These are phyloP conservation scores for Beauveria asiatica DNA, from an alignment of 2,329 filamentous ascomycete genomes.

Conservation along the genomic window DNA sequence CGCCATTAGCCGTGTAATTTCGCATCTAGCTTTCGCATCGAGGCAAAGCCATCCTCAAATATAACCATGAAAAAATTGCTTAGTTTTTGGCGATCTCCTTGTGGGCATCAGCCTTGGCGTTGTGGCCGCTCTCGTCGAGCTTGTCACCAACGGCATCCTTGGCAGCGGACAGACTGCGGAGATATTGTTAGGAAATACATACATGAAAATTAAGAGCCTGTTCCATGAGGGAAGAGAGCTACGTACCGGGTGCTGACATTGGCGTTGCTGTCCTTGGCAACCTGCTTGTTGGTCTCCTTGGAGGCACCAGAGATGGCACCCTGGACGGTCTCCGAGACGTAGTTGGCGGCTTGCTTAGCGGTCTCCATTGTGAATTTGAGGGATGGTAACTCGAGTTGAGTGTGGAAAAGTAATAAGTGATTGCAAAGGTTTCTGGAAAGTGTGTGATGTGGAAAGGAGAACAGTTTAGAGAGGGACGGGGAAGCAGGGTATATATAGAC, in stretches of 20 bases:
- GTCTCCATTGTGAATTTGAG: conserved; percentile 39
- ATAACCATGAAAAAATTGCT: not conserved
- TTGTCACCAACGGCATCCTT: conserved; percentile 44
- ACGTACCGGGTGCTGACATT: conserved; percentile 44
- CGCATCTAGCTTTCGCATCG: not conserved
- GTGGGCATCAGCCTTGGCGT: conserved; percentile 34
- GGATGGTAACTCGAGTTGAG: conserved; percentile 14
- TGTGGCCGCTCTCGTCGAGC: conserved; percentile 32
- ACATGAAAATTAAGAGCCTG: not conserved
- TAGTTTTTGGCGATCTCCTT: conserved; percentile 29
- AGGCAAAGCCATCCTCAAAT: not conserved
- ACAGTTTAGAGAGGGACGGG: not conserved
- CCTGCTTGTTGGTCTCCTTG: conserved; percentile 64
- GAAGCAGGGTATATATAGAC: conserved; percentile 9
- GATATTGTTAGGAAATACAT: conserved; percentile 21
- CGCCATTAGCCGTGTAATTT: not conserved
- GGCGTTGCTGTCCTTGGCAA: conserved; percentile 55
- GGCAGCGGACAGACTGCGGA: conserved; percentile 32
- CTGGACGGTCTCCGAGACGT: conserved; percentile 59
- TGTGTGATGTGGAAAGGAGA: not conserved
- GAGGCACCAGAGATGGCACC: conserved; percentile 45
- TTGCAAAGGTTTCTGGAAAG: not conserved
- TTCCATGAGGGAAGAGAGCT: not conserved
- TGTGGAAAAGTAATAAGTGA: not conserved
- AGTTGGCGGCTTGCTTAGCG: conserved; percentile 56